Conservation (phyloP, 768 basidiomycete genomes). For the Leccinellum albellum region DNA sequence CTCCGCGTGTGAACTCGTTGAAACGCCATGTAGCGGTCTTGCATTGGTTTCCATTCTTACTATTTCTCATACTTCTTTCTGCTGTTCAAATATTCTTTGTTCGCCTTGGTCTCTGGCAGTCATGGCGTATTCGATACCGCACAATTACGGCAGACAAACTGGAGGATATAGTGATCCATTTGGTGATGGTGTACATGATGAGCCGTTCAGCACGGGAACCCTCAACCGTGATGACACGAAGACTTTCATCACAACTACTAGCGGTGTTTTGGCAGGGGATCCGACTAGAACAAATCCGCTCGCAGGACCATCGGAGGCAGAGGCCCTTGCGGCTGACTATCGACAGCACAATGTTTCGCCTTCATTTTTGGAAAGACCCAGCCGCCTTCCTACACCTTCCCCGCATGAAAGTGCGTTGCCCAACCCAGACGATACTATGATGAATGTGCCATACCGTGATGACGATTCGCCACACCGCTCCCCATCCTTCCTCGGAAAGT, state of each 20-base stretch:
- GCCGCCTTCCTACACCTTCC: constrained; percentile 19
- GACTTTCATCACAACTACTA: constrained; percentile 21
- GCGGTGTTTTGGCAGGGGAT: constrained; percentile 15
- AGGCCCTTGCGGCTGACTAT: constrained; percentile 26
- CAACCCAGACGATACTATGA: constrained; percentile 4
- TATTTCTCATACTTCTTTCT: not conserved
- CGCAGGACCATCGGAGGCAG: constrained; percentile 19
- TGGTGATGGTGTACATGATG: constrained; percentile 20
- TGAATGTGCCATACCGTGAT: constrained; percentile 21
- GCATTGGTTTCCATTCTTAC: not conserved
- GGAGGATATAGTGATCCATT: constrained; percentile 24
- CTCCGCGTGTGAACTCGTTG: constrained; percentile 18
- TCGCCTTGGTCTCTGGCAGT: constrained; percentile 20
- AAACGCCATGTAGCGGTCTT: not conserved
- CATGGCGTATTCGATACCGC: constrained; percentile 22
- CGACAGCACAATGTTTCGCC: constrained; percentile 21
- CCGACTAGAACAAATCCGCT: constrained; percentile 1
- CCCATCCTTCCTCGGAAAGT: constrained; percentile 16
- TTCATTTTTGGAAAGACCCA: constrained; percentile 2
- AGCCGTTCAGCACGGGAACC: constrained; percentile 17
- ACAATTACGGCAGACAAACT: constrained; percentile 8
- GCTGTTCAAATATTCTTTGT: constrained; percentile 1
- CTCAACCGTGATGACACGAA: constrained; percentile 16
- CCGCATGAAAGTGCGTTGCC: constrained; percentile 1
- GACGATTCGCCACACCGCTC: constrained; percentile 16